A percentile compares a stretch with the other conserved stretches of the same genome.
phyloP scores from a whole-genome alignment of 495 filamentous ascomycete species.

The Penicillium cataractarum region DNA sequence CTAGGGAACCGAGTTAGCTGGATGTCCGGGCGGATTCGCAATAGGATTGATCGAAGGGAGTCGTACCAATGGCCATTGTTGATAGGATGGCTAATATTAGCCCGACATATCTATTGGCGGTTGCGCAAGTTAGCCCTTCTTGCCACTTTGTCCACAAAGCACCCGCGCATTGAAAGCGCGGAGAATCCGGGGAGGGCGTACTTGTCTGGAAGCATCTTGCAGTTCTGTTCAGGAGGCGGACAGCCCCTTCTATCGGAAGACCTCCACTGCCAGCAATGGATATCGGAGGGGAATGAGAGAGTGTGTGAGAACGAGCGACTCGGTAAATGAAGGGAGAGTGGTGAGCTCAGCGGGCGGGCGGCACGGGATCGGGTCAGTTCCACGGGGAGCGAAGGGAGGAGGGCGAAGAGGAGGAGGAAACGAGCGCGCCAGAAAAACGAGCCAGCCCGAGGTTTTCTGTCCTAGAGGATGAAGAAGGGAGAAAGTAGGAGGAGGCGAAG shows the following conservation, averaged over 20 bases:
- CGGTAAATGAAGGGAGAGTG: constrained; percentile 19
- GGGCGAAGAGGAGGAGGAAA: constrained; percentile 11
- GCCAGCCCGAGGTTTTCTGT: constrained; percentile 34
- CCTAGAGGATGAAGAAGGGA: constrained; percentile 11
- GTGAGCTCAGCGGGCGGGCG: constrained; percentile 9
- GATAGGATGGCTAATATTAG: constrained; percentile 86
- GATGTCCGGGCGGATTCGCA: not conserved
- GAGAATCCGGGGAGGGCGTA: constrained; percentile 39
- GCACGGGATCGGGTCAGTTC: constrained; percentile 7
- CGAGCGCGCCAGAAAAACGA: constrained; percentile 28
- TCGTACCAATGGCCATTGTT: constrained; percentile 89
- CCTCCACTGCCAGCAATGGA: constrained; percentile 43
- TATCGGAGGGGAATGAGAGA: not conserved
- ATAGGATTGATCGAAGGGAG: constrained; percentile 6
- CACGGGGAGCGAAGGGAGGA: constrained; percentile 4
- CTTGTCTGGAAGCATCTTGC: constrained; percentile 83
- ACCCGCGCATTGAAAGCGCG: constrained; percentile 2
- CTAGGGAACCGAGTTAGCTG: constrained; percentile 46
- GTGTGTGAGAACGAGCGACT: constrained; percentile 29
- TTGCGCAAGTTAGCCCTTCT: constrained; percentile 43
- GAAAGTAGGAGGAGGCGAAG: constrained; percentile 1
- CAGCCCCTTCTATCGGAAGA: constrained; percentile 43
- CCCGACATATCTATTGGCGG: constrained; percentile 74
- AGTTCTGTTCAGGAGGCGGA: constrained; percentile 43
- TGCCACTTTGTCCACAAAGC: constrained; percentile 16